Base-by-base conservation (phyloP, 2,329 filamentous ascomycete genomes). In the Lasiodiplodia theobromae region DNA sequence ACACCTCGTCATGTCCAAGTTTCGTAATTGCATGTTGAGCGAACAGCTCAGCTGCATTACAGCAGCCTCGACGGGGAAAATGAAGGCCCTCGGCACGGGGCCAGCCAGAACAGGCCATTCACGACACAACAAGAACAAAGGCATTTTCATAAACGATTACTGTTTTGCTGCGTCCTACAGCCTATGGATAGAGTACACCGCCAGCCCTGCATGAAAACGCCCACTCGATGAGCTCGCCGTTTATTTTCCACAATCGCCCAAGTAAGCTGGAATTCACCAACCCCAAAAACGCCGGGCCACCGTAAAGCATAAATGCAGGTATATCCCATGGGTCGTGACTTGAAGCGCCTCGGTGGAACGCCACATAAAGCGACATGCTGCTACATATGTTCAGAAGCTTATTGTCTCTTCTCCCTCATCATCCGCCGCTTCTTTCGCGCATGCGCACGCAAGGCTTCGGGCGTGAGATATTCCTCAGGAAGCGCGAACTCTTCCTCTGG, bases 401-500 rank as follows among this genome's bases (percentile, higher is more conserved):
- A 62, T 25, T 62, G 58, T 49, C 28, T 67, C 52, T 81, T 87
- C 71, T 85, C 84, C 68, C 89, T 80, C 78, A 85, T 87, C 65
- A 88, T 83, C 73, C 87, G 83, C 71, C 91, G 84, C 77, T 88
- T 86, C 76, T 87, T 88, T 70, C 91, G 82, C 40, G 88, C 91
- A 70, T 87, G 87, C 18, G 85, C 83, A 73, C 85, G 86, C 70
- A 85, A 70, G 16, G 78, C 78, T 67, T 83, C 81, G 21, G 75
- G 76, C 31, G 78, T 91, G 77, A 77, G 80, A 70, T 87, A 88
- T 47, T 91, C 91, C 7, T 86, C 83, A 0, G 94, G 92, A 64
- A 97, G 82, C 68, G 88, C 85, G 76, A 97, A 98, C 52, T 97
- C 92, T 38, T 77, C 77, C 76, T 92, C 87, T 5, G 83, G 77